Conservation (phyloP, 345 rosid species). For the Eucalyptus cladocalyx region DNA sequence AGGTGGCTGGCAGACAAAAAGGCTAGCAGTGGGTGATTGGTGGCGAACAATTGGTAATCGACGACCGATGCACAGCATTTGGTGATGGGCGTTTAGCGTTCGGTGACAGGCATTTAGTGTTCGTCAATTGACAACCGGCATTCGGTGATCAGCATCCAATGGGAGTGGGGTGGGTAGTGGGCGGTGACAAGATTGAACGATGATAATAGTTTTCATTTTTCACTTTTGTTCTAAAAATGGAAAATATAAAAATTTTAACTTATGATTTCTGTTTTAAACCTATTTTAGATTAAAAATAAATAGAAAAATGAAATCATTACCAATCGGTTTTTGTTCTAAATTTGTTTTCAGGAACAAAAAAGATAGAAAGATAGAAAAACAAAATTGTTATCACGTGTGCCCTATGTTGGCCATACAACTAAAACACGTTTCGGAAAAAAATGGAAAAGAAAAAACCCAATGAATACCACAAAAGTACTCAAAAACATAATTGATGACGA, state of each 20-base stretch:
- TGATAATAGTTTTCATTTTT: too few relatives aligned
- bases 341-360: fast-evolving
- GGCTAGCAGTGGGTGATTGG: too few relatives aligned
- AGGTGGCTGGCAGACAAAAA: fast-evolving
- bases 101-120: fast-evolving
- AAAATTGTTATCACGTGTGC: too few relatives aligned
- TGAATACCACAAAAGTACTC: neutral
- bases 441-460: neutral
- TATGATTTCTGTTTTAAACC: fast-evolving
- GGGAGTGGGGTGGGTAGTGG: fast-evolving
- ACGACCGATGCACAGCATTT: fast-evolving
- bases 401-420: neutral
- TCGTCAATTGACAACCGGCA: fast-evolving
- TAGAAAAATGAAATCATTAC: too few relatives aligned
- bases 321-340: fast-evolving
- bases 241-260: too few relatives aligned
- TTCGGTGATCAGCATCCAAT: fast-evolving
- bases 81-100: fast-evolving
- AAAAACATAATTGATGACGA: neutral
- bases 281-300: too few relatives aligned
- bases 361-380: fast-evolving
- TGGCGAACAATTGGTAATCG: fast-evolving
- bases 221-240: too few relatives aligned
- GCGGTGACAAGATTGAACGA: fast-evolving
- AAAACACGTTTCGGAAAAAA: neutral